phyloP scores from a whole-genome alignment of 2,329 filamentous ascomycete genomes.

The Ophiostoma fasciatum region DNA sequence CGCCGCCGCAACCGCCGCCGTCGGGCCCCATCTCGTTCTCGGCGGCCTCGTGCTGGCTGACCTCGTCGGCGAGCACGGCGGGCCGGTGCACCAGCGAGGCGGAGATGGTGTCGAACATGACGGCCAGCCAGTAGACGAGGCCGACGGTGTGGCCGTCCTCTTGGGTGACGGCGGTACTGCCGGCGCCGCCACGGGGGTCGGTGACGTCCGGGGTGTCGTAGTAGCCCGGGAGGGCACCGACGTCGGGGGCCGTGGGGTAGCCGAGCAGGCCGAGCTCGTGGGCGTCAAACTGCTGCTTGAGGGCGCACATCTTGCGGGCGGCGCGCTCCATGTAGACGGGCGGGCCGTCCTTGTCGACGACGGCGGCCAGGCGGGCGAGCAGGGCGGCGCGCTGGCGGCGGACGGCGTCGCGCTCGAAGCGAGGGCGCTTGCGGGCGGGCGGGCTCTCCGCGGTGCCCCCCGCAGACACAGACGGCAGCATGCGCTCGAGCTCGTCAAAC shows the following conservation, averaged over 20 bases:
- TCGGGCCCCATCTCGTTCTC: slow-evolving; percentile 11
- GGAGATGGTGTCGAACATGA: slow-evolving; percentile 44
- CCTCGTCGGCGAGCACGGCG: slow-evolving; percentile 24
- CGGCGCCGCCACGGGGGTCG: too few relatives aligned
- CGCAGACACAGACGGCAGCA: too few relatives aligned
- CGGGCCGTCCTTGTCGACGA: slow-evolving; percentile 16
- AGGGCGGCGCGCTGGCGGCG: slow-evolving; percentile 4
- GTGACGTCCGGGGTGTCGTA: slow-evolving; percentile 4
- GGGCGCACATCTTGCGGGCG: slow-evolving; percentile 23
- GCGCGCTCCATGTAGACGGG: slow-evolving; percentile 23
- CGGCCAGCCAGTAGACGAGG: slow-evolving; percentile 40
- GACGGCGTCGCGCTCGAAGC: too few relatives aligned
- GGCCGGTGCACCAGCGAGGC: slow-evolving; percentile 32
- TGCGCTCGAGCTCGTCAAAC: slow-evolving; percentile 5
- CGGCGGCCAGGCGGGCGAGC: slow-evolving; percentile 8
- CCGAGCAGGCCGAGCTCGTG: slow-evolving; percentile 6
- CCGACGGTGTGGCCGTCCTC: slow-evolving; percentile 29
- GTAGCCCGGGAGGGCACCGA: background rate
- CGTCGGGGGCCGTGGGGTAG: background rate
- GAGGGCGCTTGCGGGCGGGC: slow-evolving; percentile 1
- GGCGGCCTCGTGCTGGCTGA: slow-evolving; percentile 23
- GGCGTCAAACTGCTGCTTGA: slow-evolving; percentile 21
- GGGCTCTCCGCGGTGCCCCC: background rate
- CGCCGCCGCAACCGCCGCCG: background rate
- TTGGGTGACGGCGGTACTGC: background rate